Base-by-base conservation (phyloP, 345 rosid species). In the Melaleuca quinquenervia region DNA sequence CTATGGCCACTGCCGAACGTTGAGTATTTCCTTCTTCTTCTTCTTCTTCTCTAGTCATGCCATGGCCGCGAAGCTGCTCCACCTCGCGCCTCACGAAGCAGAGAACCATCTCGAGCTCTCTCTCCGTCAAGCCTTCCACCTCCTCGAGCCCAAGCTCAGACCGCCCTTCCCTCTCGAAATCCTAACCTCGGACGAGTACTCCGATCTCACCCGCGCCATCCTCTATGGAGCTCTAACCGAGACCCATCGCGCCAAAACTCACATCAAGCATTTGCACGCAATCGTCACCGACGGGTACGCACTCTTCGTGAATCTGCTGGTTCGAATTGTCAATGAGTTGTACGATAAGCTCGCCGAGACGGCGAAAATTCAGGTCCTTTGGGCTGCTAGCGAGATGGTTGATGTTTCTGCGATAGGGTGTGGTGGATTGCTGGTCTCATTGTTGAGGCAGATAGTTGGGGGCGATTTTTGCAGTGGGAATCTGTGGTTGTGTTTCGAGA, bases 401-500 rank as follows among this genome's bases (percentile, higher is more conserved):
- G 92, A 84, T 88, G 98, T 96, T 84, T 91, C 92, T 6, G 96
- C 92, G 6, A 88, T 89, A 6, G 95, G 96, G 21, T 54, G 92
- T 82, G 93, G 92, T 85, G 91, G 87, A 45, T 88, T 95, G 86
- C 60, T 95, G 85, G 90, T 91, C 41, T 87, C 87, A 50, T 87
- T 97, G 84, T 84, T 97, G 84, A 89, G 99, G 91, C 90, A 91
- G 80, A 92, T 93, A 51, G 93, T 89, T 50, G 92, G 94, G 85
- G 95, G 96, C n/a, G 99, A 97, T 88, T 93, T 90, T 62, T 86
- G 93, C 52, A 94, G 93, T 83, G 91, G 91, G 54, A 96, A 95
- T 91, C 84, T 94, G 87, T 96, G 96, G 96, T 89, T 97, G 87
- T 95, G 95, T 84, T 96, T 87, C 85, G 98, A 93, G 89, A 62